Percentiles rank a stretch among this genome's conserved stretches.
phyloP scores from a whole-genome alignment of 129 eudicot genomes.

The Cynara cardunculus region DNA sequence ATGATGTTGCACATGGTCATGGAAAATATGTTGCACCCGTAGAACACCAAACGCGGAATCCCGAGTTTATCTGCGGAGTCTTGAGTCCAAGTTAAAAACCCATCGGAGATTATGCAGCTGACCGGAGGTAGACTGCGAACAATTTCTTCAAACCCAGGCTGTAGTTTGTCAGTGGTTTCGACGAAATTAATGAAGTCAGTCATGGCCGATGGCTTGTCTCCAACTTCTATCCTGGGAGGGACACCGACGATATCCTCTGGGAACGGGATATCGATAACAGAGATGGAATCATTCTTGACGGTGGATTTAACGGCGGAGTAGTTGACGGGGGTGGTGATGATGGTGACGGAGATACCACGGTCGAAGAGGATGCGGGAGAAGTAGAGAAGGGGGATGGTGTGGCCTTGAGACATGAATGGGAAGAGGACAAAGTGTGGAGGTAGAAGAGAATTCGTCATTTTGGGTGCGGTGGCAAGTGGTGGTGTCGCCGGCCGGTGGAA shows the following conservation, averaged over 20 bases:
- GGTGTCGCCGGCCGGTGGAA: neutral
- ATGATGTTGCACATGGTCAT: constrained; percentile 31
- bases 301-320: constrained; percentile 27
- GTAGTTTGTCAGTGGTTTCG: constrained; percentile 35
- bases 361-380: constrained; percentile 57
- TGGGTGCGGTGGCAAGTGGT: neutral
- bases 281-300: constrained; percentile 22
- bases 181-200: constrained; percentile 35
- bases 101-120: constrained; percentile 55
- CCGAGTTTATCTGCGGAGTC: constrained; percentile 42
- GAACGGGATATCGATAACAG: constrained; percentile 45
- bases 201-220: constrained; percentile 44
- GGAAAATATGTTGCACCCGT: constrained; percentile 42
- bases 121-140: constrained; percentile 32
- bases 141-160: constrained; percentile 39
- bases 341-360: constrained; percentile 46
- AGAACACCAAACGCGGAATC: constrained; percentile 44
- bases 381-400: constrained; percentile 67
- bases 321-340: constrained; percentile 62
- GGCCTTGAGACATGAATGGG: constrained; percentile 80
- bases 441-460: constrained; percentile 20
- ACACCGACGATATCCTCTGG: constrained; percentile 15
- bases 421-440: constrained; percentile 49
- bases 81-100: constrained; percentile 58
- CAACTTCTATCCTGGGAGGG: constrained; percentile 45